These are phyloP conservation scores for Jackrogersella multiformis DNA, from an alignment of 495 filamentous ascomycete species.

Conservation along the genomic window DNA sequence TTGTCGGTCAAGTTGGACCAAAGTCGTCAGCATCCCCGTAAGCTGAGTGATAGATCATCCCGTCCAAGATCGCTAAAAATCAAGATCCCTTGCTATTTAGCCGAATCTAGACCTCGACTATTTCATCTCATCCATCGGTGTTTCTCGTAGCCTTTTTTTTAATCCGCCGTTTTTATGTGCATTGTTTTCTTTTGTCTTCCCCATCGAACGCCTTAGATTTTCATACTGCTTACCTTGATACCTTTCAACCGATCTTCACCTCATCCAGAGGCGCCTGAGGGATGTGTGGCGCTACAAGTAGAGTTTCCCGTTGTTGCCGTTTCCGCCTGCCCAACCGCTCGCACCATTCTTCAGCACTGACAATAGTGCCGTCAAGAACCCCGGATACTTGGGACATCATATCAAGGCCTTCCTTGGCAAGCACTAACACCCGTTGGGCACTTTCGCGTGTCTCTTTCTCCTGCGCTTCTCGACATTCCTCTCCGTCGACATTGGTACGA, in stretches of 20 bases:
- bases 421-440: constrained; percentile 76
- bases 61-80: constrained; percentile 22
- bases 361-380: constrained; percentile 83
- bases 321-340: constrained; percentile 72
- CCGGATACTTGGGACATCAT: constrained; percentile 87
- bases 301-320: constrained; percentile 43
- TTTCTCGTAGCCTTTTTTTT: constrained; percentile 25
- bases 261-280: constrained; percentile 32
- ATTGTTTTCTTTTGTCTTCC: constrained; percentile 31
- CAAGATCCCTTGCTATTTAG: constrained; percentile 21
- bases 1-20: constrained; percentile 38
- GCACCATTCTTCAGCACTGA: constrained; percentile 88
- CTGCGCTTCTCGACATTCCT: constrained; percentile 31
- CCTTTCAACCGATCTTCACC: constrained; percentile 40
- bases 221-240: constrained; percentile 25
- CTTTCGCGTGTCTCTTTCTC: constrained; percentile 55
- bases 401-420: constrained; percentile 87
- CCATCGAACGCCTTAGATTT: constrained; percentile 31
- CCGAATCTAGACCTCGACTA: constrained; percentile 24
- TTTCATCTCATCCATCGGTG: constrained; percentile 18
- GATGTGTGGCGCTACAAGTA: constrained; percentile 22
- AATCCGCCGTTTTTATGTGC: constrained; percentile 28
- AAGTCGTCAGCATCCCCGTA: constrained; percentile 13
- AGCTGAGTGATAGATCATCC: constrained; percentile 21
- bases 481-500: constrained; percentile 51